Base-by-base conservation (phyloP, 2,329 filamentous ascomycete species). In the Falciphora oryzae region DNA sequence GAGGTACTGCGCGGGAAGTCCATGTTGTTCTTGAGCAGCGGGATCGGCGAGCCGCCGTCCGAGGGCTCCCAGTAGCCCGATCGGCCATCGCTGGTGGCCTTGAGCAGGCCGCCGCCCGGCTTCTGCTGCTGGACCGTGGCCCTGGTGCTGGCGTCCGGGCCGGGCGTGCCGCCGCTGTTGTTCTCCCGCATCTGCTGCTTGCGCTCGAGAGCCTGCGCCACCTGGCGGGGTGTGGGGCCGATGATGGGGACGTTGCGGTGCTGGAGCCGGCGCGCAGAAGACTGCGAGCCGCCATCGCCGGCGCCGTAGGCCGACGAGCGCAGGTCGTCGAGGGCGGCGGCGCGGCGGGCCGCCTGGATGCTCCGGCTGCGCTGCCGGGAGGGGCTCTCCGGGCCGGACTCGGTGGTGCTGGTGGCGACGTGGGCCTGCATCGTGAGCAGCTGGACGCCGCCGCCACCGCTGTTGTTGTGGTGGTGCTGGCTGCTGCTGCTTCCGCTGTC, bases 1-100 rank as follows among this genome's bases (percentile, higher is more conserved):
- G 59, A 57, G 44, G 59, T 57, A 44, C 31, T 58, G 16, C 35
- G 63, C 53, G 50, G n/a, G 14, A 35, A 57, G 16, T n/a, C 56
- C 7, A 63, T 56, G 10, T 53, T 57, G 27, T 56, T 56, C 62
- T 63, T 63, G n/a, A 63, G 62, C 29, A 63, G 53, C 16, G 50
- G 62, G 62, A 63, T 63, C 14, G 62, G 62, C 7, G 62, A 63
- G 50, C 62, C 62, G 50, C 61, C 61, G 8, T 62, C 61, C 28
- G 27, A 22, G 28, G 61, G 27, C 14, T 25, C 50, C 61, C 61
- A 62, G 44, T 31, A 62, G 22, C 53, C 50, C 25, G 32, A 25
- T 3, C 14, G n/a, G 35, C 44, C 29, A 14, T 57, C 27, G 44
- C 27, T 62, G n/a, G n/a, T 57, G 56, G n/a, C 56, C n/a, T 7